phyloP scores from a whole-genome alignment of 768 basidiomycete genomes.

The Gelatoporia subvermispora region DNA sequence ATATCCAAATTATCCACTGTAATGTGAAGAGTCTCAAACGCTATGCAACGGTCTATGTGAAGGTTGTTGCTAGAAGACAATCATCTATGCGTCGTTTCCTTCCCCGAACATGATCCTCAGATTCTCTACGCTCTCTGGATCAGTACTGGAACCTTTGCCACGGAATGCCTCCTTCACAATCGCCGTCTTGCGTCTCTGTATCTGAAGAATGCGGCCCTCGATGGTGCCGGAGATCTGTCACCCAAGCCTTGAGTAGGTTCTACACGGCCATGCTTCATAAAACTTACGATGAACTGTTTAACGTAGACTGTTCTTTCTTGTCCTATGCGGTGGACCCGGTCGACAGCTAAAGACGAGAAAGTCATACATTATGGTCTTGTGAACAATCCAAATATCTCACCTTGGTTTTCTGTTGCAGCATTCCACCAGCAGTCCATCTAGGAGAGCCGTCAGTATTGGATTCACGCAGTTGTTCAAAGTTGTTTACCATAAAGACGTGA shows the following conservation, averaged over 20 bases:
- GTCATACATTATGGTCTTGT: not conserved
- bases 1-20: too few species aligned
- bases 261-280: too few species aligned
- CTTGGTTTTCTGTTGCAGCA: constrained; percentile 77
- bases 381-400: constrained; percentile 28
- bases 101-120: constrained; percentile 73
- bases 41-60: too few species aligned
- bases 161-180: constrained; percentile 83
- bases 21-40: too few species aligned
- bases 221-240: constrained; percentile 76
- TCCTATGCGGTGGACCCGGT: constrained; percentile 81
- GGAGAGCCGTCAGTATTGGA: not conserved
- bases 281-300: constrained; percentile 74
- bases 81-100: constrained; percentile 1
- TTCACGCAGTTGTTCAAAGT: not conserved
- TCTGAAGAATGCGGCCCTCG: constrained; percentile 72
- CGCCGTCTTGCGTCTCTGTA: constrained; percentile 83
- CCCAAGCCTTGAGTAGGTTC: not conserved
- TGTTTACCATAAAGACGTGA: constrained; percentile 76
- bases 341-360: constrained; percentile 50
- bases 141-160: constrained; percentile 44
- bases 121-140: constrained; percentile 75
- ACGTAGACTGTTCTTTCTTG: constrained; percentile 81
- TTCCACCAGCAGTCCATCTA: constrained; percentile 97
- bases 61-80: too few species aligned